Percentiles rank a stretch among this genome's conserved stretches.
phyloP scores from a whole-genome alignment of 1,284 basidiomycete species.

The Coriolopsis trogii region DNA sequence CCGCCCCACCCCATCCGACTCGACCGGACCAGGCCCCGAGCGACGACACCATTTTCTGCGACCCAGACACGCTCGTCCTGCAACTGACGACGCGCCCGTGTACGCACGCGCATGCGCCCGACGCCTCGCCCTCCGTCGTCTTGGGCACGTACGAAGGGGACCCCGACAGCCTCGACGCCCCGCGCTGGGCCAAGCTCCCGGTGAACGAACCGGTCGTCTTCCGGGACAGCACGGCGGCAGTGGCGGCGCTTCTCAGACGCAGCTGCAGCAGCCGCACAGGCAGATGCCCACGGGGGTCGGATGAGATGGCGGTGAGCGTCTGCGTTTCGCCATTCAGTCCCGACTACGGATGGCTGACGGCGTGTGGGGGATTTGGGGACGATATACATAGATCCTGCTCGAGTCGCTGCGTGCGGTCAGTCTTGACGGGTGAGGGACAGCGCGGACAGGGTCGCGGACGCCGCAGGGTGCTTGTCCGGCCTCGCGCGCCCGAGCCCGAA shows the following conservation, averaged over 20 bases:
- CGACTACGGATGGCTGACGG: neutral
- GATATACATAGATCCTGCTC: conserved; percentile 8
- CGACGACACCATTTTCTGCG: conserved; percentile 16
- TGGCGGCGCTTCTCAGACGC: conserved; percentile 11
- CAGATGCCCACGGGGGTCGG: conserved; percentile 8
- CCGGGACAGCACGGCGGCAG: conserved; percentile 13
- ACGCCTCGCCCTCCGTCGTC: conserved; percentile 9
- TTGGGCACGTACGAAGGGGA: conserved; percentile 21
- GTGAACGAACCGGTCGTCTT: conserved; percentile 17
- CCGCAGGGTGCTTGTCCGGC: neutral
- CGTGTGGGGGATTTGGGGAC: neutral
- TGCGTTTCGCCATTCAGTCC: neutral
- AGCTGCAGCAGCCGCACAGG: neutral
- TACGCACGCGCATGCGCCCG: conserved; percentile 2
- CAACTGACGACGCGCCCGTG: conserved; percentile 16
- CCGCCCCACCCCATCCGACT: neutral
- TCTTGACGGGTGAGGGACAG: conserved; percentile 10
- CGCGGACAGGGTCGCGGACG: neutral
- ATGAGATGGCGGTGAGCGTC: conserved; percentile 14
- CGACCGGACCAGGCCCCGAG: conserved; percentile 13
- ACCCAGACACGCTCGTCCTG: conserved; percentile 24
- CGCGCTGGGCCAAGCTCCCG: conserved; percentile 19
- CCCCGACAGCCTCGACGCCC: conserved; percentile 20
- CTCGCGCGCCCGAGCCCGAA: neutral
- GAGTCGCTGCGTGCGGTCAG: conserved; percentile 13